phyloP scores from a whole-genome alignment of 1,284 basidiomycete genomes.

The Porodaedalea pini region DNA sequence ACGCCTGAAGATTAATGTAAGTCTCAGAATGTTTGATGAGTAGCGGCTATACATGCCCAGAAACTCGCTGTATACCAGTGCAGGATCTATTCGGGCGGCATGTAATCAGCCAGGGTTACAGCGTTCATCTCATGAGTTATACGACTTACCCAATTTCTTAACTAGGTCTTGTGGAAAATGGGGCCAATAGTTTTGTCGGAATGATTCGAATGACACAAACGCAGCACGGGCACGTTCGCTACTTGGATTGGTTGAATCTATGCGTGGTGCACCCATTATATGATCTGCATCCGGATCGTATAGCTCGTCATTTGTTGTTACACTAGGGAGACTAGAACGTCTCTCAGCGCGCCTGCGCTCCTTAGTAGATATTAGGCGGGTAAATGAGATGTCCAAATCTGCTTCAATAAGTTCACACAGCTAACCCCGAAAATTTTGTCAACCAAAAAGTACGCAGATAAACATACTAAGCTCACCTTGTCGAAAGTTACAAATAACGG shows the following conservation, averaged over 20 bases:
- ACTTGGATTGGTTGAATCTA: slow-evolving; percentile 23
- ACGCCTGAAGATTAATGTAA: slow-evolving; percentile 42
- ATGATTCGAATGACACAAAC: slow-evolving; percentile 49
- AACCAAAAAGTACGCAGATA: not conserved
- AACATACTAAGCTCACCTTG: slow-evolving; percentile 38
- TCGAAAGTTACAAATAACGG: slow-evolving; percentile 70
- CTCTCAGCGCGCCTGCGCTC: slow-evolving; percentile 20
- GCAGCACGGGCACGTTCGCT: slow-evolving; percentile 26
- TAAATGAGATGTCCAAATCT: slow-evolving; percentile 21
- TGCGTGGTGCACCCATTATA: not conserved
- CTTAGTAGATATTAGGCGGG: slow-evolving; percentile 16
- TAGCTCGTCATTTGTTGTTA: not conserved
- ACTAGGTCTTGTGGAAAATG: slow-evolving; percentile 54
- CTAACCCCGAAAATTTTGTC: not conserved
- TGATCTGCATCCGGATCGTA: not conserved
- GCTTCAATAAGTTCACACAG: slow-evolving; percentile 27
- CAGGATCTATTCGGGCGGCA: slow-evolving; percentile 43
- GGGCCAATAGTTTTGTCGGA: slow-evolving; percentile 57
- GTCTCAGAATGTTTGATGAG: not conserved
- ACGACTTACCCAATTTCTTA: slow-evolving; percentile 49
- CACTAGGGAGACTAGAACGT: slow-evolving; percentile 13
- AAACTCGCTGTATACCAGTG: slow-evolving; percentile 65
- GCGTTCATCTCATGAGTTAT: not conserved
- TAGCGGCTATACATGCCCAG: slow-evolving; percentile 42
- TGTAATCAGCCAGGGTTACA: not conserved